phyloP scores from a whole-genome alignment of 352 stramenopile species.

The Blastocystis sp. region DNA sequence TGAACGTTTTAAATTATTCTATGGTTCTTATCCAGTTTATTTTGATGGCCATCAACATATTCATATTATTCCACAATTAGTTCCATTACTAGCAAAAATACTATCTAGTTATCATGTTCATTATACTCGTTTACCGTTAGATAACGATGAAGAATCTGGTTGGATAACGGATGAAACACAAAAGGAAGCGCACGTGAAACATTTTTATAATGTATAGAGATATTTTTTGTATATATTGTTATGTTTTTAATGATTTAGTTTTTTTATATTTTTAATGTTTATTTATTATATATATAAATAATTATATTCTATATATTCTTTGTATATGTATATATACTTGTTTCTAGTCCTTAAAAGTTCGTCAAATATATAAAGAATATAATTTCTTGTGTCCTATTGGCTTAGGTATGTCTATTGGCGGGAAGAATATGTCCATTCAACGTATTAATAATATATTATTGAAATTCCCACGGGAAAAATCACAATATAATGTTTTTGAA shows the following conservation, averaged over 20 bases:
- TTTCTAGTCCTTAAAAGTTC: conserved; percentile 4
- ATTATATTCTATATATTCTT: background rate
- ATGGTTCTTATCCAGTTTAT: conserved; percentile 4
- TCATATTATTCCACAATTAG: conserved; percentile 16
- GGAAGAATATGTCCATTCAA: conserved; percentile 10
- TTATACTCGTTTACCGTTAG: conserved; percentile 29
- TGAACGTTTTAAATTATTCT: conserved; percentile 3
- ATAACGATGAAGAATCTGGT: conserved; percentile 33
- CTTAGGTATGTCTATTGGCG: conserved; percentile 22
- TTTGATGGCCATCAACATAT: conserved; percentile 36
- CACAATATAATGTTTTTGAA: conserved; percentile 1
- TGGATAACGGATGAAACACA: conserved; percentile 30
- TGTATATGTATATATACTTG: background rate
- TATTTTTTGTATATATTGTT: no score
- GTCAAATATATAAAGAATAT: conserved; percentile 26
- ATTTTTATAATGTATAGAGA: no score
- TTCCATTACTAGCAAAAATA: conserved; percentile 12
- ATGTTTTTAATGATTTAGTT: no score
- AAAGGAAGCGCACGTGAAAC: no score
- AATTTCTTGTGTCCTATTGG: conserved; percentile 6
- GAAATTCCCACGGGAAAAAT: background rate
- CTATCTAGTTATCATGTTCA: conserved; percentile 14
- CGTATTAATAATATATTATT: conserved; percentile 30
- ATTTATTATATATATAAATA: background rate
- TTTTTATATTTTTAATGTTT: no score